Percentiles rank a stretch among this genome's conserved stretches.
Evolutionary conservation across 345 rosid genomes (phyloP).

Genomic region (Syzygium grande): DNA sequence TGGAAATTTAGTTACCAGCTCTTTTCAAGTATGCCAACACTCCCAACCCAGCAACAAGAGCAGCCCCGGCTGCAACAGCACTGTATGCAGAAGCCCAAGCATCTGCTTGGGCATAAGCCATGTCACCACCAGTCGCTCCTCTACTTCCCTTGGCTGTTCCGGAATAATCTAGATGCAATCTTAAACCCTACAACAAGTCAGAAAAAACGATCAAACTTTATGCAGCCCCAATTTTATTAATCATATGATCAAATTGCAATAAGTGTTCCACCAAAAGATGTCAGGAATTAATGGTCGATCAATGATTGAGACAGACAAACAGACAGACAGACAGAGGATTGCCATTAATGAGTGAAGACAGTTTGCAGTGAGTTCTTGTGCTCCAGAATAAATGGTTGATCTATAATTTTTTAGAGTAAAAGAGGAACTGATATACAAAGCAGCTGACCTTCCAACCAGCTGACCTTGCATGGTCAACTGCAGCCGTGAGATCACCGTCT

Average conservation of each 20-base stretch:
- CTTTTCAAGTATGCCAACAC: slow-evolving; percentile 72
- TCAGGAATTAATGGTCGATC: not conserved
- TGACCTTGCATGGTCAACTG: slow-evolving; percentile 88
- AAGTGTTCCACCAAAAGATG: not conserved
- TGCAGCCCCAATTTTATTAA: not conserved
- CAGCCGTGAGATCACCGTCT: slow-evolving; percentile 74
- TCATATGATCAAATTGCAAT: not conserved
- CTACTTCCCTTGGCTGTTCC: slow-evolving; percentile 28
- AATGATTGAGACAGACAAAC: not conserved
- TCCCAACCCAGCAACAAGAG: slow-evolving; percentile 80
- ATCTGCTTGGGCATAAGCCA: slow-evolving; percentile 52
- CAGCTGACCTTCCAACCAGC: slow-evolving; percentile 80
- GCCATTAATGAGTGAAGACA: not conserved
- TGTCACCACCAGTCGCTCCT: slow-evolving; percentile 33
- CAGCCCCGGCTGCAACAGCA: slow-evolving; percentile 91
- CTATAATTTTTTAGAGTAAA: not conserved
- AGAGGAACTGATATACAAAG: not conserved
- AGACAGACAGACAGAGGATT: not conserved
- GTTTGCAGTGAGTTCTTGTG: not conserved
- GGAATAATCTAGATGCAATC: slow-evolving; percentile 79
- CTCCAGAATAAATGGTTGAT: not conserved
- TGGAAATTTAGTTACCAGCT: slow-evolving; percentile 20
- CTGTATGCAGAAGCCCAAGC: slow-evolving; percentile 93
- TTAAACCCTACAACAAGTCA: slow-evolving; percentile 59
- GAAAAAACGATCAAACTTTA: not conserved